Base-by-base conservation (phyloP, 768 basidiomycete genomes). In the Cystobasidium ongulense region DNA sequence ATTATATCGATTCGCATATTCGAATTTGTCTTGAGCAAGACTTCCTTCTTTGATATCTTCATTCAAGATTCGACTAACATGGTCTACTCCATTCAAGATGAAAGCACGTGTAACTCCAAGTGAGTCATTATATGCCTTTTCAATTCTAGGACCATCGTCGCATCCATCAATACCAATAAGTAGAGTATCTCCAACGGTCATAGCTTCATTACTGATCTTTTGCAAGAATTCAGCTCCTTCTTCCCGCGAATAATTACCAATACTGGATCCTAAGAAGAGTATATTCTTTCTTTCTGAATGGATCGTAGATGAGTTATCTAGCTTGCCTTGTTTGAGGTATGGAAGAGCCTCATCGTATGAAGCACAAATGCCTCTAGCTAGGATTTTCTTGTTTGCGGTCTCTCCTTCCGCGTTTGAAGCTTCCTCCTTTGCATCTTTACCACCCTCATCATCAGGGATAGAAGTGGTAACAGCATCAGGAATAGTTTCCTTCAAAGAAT, bases 161-260 rank as follows among this genome's bases (percentile, higher is more conserved):
- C 89, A 86, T 71, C 92, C 91, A 80, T 98, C 95, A 53, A 98
- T 82, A n/a, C 94, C 94, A 11, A 99, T 84, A 1, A 97, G 82
- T 8, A 97, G 84, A 0, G 91, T 95, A 80, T 96, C 94, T 1
- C 82, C 80, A 86, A 78, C 74, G 8, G 36, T 29, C 53, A 77
- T 72, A 52, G 33, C 64, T 31, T 77, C 76, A 1, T 65, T 54
- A 23, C 68, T 1, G 87, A 86, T 7, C 11, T 50, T 64, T 35
- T 84, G 84, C 63, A 99, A 85, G 81, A 99, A 97, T 0, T 84
- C 81, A 0, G 84, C 85, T 10, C 88, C 90, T 27, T 85, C 88
- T 3, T 83, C 83, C 15, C 92, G 86, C 4, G 84, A 78, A 80
- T 98, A 97, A 83, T 97, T 98, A 7, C 94, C 96, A 7, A 98